These are phyloP conservation scores for Juglanconis juglandina DNA, from an alignment of 2,329 filamentous ascomycete species.

Conservation along the genomic window DNA sequence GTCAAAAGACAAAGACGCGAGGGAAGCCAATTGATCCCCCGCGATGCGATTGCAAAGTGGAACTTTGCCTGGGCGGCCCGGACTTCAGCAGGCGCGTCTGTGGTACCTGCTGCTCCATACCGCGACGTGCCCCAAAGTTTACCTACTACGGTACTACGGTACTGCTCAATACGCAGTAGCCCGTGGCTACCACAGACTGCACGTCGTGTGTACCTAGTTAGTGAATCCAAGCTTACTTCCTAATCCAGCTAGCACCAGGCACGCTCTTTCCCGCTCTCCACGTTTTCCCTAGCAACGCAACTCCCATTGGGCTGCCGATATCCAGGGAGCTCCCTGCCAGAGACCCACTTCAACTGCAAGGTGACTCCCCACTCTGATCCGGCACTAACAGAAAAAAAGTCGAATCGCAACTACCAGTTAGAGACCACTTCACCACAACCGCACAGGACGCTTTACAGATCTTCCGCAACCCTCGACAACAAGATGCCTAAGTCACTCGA, in stretches of 20 bases:
- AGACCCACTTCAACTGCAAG: not conserved
- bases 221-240: slow-evolving; percentile 2
- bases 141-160: not conserved
- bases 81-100: slow-evolving; percentile 7
- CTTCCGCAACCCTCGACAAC: not conserved
- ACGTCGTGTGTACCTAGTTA: no score
- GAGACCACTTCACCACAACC: not conserved
- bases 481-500: slow-evolving; percentile 73
- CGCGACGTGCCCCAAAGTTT: slow-evolving; percentile 2
- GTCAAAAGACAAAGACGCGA: not conserved
- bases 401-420: not conserved
- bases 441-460: not conserved
- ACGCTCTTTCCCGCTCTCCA: not conserved
- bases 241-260: not conserved
- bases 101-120: not conserved
- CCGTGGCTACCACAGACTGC: no score
- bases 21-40: not conserved
- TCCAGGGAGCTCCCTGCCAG: not conserved
- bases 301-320: not conserved
- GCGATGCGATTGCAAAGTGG: not conserved
- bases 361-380: not conserved
- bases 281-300: slow-evolving; percentile 2
- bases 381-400: slow-evolving; percentile 9
- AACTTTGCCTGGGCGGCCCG: not conserved
- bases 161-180: no score